These are phyloP conservation scores for Fusarium agapanthi DNA, from an alignment of 2,329 filamentous ascomycete species.

Conservation along the genomic window DNA sequence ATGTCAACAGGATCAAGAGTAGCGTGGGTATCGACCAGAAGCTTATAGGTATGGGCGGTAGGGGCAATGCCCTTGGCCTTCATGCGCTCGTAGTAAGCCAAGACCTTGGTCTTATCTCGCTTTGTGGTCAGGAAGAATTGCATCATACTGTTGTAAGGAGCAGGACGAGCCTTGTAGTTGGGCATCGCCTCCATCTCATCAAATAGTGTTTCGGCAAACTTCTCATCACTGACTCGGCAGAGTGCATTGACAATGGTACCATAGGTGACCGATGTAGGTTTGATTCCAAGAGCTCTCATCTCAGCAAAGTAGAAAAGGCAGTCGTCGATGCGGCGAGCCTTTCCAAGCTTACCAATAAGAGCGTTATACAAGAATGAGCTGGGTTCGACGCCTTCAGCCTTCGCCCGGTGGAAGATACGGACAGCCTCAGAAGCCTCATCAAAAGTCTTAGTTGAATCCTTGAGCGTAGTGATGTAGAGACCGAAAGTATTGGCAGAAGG, in stretches of 20 bases:
- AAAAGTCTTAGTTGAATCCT: constrained; percentile 96
- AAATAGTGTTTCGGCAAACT: constrained; percentile 96
- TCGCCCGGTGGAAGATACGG: constrained; percentile 95
- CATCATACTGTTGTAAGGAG: constrained; percentile 99
- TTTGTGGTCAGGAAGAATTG: constrained; percentile 99
- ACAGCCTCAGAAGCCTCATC: constrained; percentile 97
- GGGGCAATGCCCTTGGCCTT: constrained; percentile 84
- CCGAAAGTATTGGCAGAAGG: constrained; percentile 98
- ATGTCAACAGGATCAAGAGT: constrained; percentile 93
- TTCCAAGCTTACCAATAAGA: constrained; percentile 96
- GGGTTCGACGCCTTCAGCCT: constrained; percentile 92
- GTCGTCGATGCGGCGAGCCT: constrained; percentile 96
- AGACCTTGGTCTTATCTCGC: constrained; percentile 91
- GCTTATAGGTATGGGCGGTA: constrained; percentile 96
- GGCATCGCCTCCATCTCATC: constrained; percentile 99
- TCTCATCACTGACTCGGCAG: constrained; percentile 96
- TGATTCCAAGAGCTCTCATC: constrained; percentile 92
- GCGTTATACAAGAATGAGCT: constrained; percentile 98
- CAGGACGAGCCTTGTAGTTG: constrained; percentile 97
- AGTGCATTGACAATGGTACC: constrained; percentile 98
- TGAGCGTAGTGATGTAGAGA: constrained; percentile 98
- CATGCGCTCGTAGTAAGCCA: constrained; percentile 97
- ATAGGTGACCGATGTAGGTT: constrained; percentile 96
- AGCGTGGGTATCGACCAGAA: constrained; percentile 93
- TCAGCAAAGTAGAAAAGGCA: constrained; percentile 98